A percentile compares a stretch with the other conserved stretches of the same genome.
Evolutionary conservation across 148 eudicot species (phyloP).

Genomic region (Diospyros lotus): DNA sequence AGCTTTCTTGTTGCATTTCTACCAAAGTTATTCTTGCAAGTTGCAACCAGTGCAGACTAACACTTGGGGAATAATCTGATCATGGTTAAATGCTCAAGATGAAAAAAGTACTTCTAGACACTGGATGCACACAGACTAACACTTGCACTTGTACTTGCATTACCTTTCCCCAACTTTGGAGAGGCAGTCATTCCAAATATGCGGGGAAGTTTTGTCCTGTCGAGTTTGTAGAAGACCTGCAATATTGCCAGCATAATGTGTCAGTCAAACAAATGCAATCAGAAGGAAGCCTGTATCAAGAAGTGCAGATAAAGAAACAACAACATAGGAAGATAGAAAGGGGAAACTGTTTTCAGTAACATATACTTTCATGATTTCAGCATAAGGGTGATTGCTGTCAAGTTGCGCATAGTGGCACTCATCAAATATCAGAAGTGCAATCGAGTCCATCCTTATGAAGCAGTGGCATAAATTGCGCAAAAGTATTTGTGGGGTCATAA

Average conservation of each 20-base stretch:
- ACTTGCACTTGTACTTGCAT: not conserved
- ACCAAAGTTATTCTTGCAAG: not conserved
- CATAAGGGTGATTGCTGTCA: slow-evolving; percentile 90
- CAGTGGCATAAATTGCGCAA: slow-evolving; percentile 65
- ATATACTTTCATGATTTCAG: slow-evolving; percentile 93
- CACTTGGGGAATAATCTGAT: not conserved
- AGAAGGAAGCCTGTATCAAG: not conserved
- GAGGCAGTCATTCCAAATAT: slow-evolving; percentile 99
- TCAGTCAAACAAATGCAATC: slow-evolving; percentile 3
- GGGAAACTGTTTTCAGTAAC: not conserved
- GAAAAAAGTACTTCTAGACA: not conserved
- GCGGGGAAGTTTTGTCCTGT: slow-evolving; percentile 58
- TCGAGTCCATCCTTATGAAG: slow-evolving; percentile 73
- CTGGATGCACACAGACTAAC: not conserved
- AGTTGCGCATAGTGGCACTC: slow-evolving; percentile 97
- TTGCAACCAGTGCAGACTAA: not conserved
- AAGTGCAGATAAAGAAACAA: slow-evolving; percentile 1
- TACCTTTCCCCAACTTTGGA: slow-evolving; percentile 89
- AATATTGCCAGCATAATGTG: slow-evolving; percentile 15
- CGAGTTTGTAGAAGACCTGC: slow-evolving; percentile 67
- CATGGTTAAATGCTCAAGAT: not conserved
- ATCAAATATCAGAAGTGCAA: slow-evolving; percentile 88
- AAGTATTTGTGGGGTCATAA: slow-evolving; percentile 86
- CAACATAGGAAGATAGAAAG: not conserved
- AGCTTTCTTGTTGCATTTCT: not conserved